Evolutionary conservation across 768 basidiomycete genomes (phyloP), one percentile per base, ranked within the genome.

Genomic region (Symmetrospora coprosmae): DNA sequence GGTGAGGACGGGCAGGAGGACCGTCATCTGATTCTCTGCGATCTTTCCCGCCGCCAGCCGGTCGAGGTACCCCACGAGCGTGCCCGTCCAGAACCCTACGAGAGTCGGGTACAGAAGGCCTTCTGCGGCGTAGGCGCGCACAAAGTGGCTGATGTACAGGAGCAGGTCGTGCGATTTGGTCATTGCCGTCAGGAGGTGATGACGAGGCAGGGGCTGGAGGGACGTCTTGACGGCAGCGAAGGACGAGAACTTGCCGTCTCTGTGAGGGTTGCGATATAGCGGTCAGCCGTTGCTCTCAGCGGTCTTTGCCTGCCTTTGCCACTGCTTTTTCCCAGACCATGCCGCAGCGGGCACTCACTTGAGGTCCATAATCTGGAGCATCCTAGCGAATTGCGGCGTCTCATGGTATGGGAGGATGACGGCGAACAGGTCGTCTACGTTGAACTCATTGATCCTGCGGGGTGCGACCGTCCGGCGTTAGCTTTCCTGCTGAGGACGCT

Each of bases 321-420:
- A 13, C 65, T 66, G 56, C 63, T 60, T 50, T 70, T 71, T 1
- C 65, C 60, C 11, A 68, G 30, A 27, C 68, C 2, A 65, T 61
- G 8, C 61, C 43, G 4, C n/a, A 9, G 66, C 43, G 23, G 66
- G 39, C 35, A 63, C 45, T 21, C 21, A 74, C 81, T 25, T 65
- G 86, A 85, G 78, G 76, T 59, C 88, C 78, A 96, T 74, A 66
- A 99, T 88, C 1, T 85, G 81, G 25, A 94, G 76, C 78, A 96
- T 87, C 67, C 94, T 92, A 8, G 84, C 79, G 72, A 97, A 97
- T 71, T 96, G 89, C 0, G 86, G 82, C 4, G 91, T 86, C 66
- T 91, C 87, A 68, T 97, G 89, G 70, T 92, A 96, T 0, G 94
- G 94, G 30, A 96, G 74, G 73, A 97, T 97, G 23, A 89, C 75